Percentiles rank a stretch among this genome's conserved stretches.
Evolutionary conservation across 352 stramenopile species (phyloP).

Genomic region (Pythium vanterpoolii): DNA sequence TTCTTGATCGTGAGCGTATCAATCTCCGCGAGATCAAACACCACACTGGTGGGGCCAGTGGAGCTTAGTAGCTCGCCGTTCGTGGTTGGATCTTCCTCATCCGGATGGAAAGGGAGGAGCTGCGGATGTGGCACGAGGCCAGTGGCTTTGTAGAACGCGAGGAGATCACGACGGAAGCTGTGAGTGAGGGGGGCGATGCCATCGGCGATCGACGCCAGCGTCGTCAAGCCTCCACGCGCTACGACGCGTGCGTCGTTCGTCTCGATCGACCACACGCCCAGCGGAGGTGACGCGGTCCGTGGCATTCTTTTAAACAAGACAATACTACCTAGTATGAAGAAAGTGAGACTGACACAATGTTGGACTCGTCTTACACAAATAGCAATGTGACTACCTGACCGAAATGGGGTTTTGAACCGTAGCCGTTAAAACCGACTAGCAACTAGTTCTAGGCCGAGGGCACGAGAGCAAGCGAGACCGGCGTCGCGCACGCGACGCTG

Average conservation of each 20-base stretch:
- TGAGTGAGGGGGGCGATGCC: slow-evolving; percentile 21
- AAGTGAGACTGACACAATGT: neutral
- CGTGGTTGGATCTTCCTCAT: slow-evolving; percentile 52
- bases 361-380: slow-evolving; percentile 12
- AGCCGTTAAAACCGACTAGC: no score
- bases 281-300: neutral
- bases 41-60: neutral
- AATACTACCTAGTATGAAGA: no score
- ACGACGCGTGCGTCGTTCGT: slow-evolving; percentile 37
- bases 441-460: slow-evolving; percentile 6
- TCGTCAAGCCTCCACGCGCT: slow-evolving; percentile 14
- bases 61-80: slow-evolving; percentile 23
- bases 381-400: neutral
- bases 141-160: slow-evolving; percentile 53
- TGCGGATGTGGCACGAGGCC: slow-evolving; percentile 60
- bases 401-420: no score
- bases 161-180: slow-evolving; percentile 54
- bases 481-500: slow-evolving; percentile 30
- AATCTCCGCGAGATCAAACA: slow-evolving; percentile 63
- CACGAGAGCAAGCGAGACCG: slow-evolving; percentile 32
- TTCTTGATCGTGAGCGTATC: slow-evolving; percentile 56
- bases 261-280: slow-evolving; percentile 45
- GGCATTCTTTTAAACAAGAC: slow-evolving; percentile 3
- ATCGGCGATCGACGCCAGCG: slow-evolving; percentile 12
- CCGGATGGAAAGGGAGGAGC: slow-evolving; percentile 51